A percentile compares a stretch with the other conserved stretches of the same genome.
These are phyloP conservation scores for Naganishia cerealis DNA, from an alignment of 1,284 basidiomycete genomes.

Conservation along the genomic window DNA sequence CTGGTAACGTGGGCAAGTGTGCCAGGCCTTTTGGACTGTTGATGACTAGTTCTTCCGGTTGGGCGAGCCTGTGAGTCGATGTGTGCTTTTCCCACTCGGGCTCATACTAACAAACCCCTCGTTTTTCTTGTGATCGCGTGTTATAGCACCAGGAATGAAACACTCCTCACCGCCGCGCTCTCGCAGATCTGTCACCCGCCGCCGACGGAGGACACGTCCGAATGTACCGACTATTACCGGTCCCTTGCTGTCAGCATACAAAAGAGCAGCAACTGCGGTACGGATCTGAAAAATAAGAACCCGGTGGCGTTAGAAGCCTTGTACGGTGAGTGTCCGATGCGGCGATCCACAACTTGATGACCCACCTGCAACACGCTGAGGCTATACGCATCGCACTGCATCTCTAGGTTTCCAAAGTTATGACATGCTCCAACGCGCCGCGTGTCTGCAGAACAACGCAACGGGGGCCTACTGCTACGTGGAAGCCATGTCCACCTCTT, in stretches of 20 bases:
- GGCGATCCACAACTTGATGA: neutral
- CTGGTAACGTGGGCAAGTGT: neutral
- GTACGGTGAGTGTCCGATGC: constrained; percentile 9
- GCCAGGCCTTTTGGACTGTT: constrained; percentile 31
- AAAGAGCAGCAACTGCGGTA: constrained; percentile 44
- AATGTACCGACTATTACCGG: constrained; percentile 43
- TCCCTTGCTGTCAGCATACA: constrained; percentile 36
- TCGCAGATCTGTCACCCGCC: constrained; percentile 32
- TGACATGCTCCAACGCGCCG: constrained; percentile 44
- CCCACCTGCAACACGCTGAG: neutral
- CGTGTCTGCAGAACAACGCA: constrained; percentile 40
- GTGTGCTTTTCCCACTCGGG: neutral
- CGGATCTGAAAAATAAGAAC: constrained; percentile 38
- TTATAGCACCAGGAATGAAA: constrained; percentile 10
- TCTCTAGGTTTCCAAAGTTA: constrained; percentile 47
- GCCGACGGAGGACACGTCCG: constrained; percentile 10
- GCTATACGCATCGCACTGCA: neutral
- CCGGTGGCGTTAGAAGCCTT: constrained; percentile 39
- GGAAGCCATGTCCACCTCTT: constrained; percentile 41
- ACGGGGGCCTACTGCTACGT: constrained; percentile 50
- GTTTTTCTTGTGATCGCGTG: neutral
- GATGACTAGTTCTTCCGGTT: constrained; percentile 27
- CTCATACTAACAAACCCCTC: neutral
- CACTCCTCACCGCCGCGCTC: constrained; percentile 27
- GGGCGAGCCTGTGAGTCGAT: constrained; percentile 32